Evolutionary conservation across 2,329 filamentous ascomycete genomes (phyloP), one percentile per base, ranked within the genome.

Genomic region (Colletotrichum musicola): DNA sequence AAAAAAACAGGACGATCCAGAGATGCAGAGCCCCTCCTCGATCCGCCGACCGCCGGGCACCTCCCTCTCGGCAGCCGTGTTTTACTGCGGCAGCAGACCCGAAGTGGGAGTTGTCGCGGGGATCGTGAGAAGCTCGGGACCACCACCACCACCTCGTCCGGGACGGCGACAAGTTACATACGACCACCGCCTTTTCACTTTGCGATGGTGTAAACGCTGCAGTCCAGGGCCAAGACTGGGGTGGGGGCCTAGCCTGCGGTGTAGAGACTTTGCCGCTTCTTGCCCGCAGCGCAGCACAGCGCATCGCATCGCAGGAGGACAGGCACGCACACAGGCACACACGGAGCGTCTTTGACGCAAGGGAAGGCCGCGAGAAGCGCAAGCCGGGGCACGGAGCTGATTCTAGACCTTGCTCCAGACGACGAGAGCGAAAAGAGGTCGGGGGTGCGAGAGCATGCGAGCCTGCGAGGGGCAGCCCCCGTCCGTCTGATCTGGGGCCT

Each of bases 401-500:
- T 27, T 51, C 49, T 18, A 51, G 49, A 51, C 49, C 27, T 16
- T 51, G 49, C 49, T 51, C 13, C 40, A 42, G 40, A 35, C 47
- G 47, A 50, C 20, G 47, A 10, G 44, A 10, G 27, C 42, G n/a
- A 50, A 49, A 50, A 14, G 56, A 27, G 25, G 30, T 40, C 18
- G 40, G 20, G 9, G 20, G 30, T 35, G n/a, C 30, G 27, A 18
- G 25, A 18, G 35, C 7, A 10, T 35, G 44, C 3, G 53, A 18
- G 40, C 50, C 22, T 53, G 53, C 20, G 20, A 22, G 49, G 20
- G 46, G n/a, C 42, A 40, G 30, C 27, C 35, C 57, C 47, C 38
- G 55, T 49, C 65, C 65, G 55, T 68, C 65, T 49, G 42, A 60
- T 65, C 61, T 60, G 44, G 55, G 62, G 53, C 35, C 65, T 65